Base-by-base conservation (phyloP, 1,284 basidiomycete species). In the Earliella scabrosa region DNA sequence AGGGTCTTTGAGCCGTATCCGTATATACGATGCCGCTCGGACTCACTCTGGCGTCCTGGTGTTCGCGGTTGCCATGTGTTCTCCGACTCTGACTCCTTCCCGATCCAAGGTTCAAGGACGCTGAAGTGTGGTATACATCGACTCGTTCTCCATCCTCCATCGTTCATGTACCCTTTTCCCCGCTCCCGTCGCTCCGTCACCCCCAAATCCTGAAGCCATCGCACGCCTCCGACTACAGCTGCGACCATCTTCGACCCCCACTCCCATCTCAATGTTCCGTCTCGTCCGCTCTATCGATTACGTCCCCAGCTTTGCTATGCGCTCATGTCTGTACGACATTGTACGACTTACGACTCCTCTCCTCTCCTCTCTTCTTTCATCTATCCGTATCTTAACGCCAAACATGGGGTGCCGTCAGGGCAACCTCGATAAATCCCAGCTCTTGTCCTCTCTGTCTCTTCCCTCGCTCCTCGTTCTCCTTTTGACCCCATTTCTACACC, bases 401-500 rank as follows among this genome's bases (percentile, higher is more conserved):
- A 34, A 29, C 32, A 55, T 51, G 62, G 64, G 63, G 49, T 63
- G 69, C 63, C 65, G 60, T 57, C n/a, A 67, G 68, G 69, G 66
- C 67, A 65, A 54, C 50, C 58, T 58, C 62, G 26, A 36, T 50
- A 50, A 40, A 45, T 36, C 10, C 31, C 18, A 21, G 39, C 50
- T 38, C 48, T 35, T 47, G 24, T 20, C 39, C 36, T 13, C 13
- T 45, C 32, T 31, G 4, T 44, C 16, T 21, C 43, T 16, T 36
- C 27, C 18, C 27, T 4, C n/a, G 9, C 29, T 13, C 32, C 45
- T 27, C 23, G 27, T n/a, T 20, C 23, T 16, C 13, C 36, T n/a
- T 3, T 32, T 16, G 13, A 36, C 32, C 27, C 32, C 35, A 18
- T 14, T 8, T 20, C 35, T 26, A 27, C 21, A 38, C 18, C 40